Conservation (phyloP, 2,329 filamentous ascomycete species). For the Aspergillus brunneoviolaceus region DNA sequence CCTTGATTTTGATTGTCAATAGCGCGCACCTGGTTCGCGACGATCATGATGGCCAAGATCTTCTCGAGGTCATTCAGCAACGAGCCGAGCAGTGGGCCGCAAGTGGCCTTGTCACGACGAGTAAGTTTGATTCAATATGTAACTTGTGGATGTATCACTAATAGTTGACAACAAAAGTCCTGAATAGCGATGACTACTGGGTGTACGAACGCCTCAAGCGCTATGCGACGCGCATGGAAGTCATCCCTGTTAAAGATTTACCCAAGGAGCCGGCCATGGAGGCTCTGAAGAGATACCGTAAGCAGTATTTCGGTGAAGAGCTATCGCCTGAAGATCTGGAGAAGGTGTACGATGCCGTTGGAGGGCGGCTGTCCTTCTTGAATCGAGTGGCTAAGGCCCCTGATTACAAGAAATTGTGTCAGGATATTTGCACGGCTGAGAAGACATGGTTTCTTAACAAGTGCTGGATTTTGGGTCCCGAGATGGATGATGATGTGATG, state of each 20-base stretch:
- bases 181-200: conserved; percentile 98
- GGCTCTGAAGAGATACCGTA: conserved; percentile 77
- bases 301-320: conserved; percentile 69
- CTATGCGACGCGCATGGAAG: conserved; percentile 90
- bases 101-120: conserved; percentile 76
- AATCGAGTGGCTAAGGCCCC: conserved; percentile 83
- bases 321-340: conserved; percentile 58
- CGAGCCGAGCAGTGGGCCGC: conserved; percentile 96
- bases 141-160: not conserved
- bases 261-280: conserved; percentile 73
- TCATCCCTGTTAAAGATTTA: conserved; percentile 81
- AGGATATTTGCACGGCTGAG: conserved; percentile 68
- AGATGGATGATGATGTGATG: conserved; percentile 97
- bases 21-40: conserved; percentile 88
- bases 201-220: conserved; percentile 93
- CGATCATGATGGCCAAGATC: conserved; percentile 86
- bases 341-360: conserved; percentile 80
- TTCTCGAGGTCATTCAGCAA: conserved; percentile 93
- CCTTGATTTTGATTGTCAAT: conserved; percentile 91
- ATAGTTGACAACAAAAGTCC: conserved; percentile 56
- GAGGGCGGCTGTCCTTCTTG: conserved; percentile 83
- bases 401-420: conserved; percentile 77
- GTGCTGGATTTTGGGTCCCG: conserved; percentile 71
- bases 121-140: conserved; percentile 24
- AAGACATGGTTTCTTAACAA: conserved; percentile 79